A percentile compares a stretch with the other conserved stretches of the same genome.
These are phyloP conservation scores for Arbutus unedo DNA, from an alignment of 148 eudicot genomes.

Conservation along the genomic window DNA sequence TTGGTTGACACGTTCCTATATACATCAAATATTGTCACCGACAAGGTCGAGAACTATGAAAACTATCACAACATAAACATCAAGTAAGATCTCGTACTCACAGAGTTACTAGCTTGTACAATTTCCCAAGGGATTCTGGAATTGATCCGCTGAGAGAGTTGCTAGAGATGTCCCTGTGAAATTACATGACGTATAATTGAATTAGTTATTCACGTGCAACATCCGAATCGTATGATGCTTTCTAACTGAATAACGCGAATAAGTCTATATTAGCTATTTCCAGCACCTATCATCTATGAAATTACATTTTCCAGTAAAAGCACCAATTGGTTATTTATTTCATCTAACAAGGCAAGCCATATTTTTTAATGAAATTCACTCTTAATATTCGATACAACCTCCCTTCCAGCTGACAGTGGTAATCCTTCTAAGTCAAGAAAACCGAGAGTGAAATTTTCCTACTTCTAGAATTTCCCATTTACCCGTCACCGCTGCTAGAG, in stretches of 20 bases:
- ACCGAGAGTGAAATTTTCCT: not conserved
- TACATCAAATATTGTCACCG: slow-evolving; percentile 17
- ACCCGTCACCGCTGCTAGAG: too few relatives aligned
- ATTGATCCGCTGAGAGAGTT: slow-evolving; percentile 75
- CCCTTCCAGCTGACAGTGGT: not conserved
- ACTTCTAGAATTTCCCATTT: slow-evolving; percentile 2
- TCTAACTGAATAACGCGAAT: not conserved
- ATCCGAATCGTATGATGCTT: not conserved
- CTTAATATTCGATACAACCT: not conserved
- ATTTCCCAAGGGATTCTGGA: slow-evolving; percentile 78
- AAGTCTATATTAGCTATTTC: not conserved
- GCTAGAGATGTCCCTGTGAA: slow-evolving; percentile 80
- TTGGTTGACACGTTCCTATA: slow-evolving; percentile 89
- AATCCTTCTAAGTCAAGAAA: not conserved
- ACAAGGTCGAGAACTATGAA: slow-evolving; percentile 14
- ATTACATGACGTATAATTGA: slow-evolving; percentile 17
- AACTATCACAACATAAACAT: slow-evolving; percentile 9
- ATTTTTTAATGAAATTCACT: not conserved
- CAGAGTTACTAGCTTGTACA: slow-evolving; percentile 64
- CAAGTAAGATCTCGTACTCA: slow-evolving; percentile 41
- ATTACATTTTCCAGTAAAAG: not conserved
- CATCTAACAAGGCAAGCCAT: not conserved
- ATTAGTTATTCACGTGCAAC: not conserved
- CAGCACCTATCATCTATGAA: not conserved
- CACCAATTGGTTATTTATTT: not conserved